Percentiles rank a stretch among this genome's conserved stretches.
Evolutionary conservation across 2,329 filamentous ascomycete genomes (phyloP).

Genomic region (Aspergillus jensenii): DNA sequence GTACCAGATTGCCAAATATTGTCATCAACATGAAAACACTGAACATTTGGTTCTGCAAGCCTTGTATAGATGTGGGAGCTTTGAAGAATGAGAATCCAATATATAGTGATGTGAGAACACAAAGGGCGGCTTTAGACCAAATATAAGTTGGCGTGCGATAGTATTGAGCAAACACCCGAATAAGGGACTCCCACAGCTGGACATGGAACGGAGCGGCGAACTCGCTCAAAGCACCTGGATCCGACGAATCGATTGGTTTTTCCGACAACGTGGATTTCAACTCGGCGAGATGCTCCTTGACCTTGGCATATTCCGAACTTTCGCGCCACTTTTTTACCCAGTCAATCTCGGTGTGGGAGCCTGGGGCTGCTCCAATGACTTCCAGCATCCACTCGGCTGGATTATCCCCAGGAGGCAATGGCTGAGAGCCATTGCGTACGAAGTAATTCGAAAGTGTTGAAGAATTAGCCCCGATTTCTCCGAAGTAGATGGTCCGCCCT

Average conservation of each 20-base stretch:
- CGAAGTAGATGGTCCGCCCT: constrained; percentile 15
- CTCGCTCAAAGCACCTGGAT: constrained; percentile 63
- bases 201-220: constrained; percentile 73
- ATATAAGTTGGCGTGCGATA: constrained; percentile 90
- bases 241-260: constrained; percentile 38
- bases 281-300: constrained; percentile 54
- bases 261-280: constrained; percentile 45
- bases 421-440: constrained; percentile 13
- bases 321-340: constrained; percentile 57
- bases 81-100: constrained; percentile 83
- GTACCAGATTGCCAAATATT: constrained; percentile 65
- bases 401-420: constrained; percentile 2
- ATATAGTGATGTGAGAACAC: constrained; percentile 66
- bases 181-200: constrained; percentile 67
- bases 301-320: constrained; percentile 53
- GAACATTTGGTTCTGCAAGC: constrained; percentile 89
- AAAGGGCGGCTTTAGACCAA: constrained; percentile 75
- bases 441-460: constrained; percentile 11
- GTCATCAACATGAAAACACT: constrained; percentile 82
- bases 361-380: constrained; percentile 47
- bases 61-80: constrained; percentile 71
- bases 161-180: constrained; percentile 85
- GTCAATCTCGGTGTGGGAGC: constrained; percentile 54
- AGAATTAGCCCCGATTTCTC: constrained; percentile 13
- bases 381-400: constrained; percentile 18